Conservation (phyloP, 768 basidiomycete species). For the Xerocomus spinulosus region DNA sequence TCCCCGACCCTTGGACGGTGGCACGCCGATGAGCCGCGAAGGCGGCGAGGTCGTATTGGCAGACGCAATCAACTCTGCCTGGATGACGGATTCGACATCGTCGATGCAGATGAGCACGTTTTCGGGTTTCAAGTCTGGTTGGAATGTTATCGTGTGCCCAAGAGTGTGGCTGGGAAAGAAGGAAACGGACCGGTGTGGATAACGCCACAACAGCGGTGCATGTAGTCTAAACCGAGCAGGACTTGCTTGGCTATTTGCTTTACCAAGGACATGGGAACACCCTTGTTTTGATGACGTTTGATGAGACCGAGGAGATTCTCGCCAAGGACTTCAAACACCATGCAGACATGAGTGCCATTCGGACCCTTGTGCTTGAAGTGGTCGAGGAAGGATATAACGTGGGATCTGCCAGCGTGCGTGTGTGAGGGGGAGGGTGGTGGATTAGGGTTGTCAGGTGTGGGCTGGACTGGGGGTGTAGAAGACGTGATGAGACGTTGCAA, state of each 20-base stretch:
- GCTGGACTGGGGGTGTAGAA: slow-evolving; percentile 49
- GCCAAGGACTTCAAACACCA: slow-evolving; percentile 98
- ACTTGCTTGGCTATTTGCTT: slow-evolving; percentile 98
- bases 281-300: slow-evolving; percentile 97
- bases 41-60: slow-evolving; percentile 31
- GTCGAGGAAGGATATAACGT: slow-evolving; percentile 97
- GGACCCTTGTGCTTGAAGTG: slow-evolving; percentile 96
- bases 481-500: slow-evolving; percentile 92
- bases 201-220: slow-evolving; percentile 95
- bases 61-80: slow-evolving; percentile 62
- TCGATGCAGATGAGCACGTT: slow-evolving; percentile 97
- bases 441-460: slow-evolving; percentile 45
- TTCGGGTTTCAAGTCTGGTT: slow-evolving; percentile 88
- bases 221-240: slow-evolving; percentile 92
- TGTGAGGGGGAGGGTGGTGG: slow-evolving; percentile 52
- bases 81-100: slow-evolving; percentile 91
- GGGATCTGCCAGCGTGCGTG: slow-evolving; percentile 82
- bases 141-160: slow-evolving; percentile 6
- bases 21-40: slow-evolving; percentile 85
- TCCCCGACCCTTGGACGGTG: slow-evolving; percentile 86
- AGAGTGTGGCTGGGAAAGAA: background rate
- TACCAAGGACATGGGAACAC: slow-evolving; percentile 89
- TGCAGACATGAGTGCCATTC: slow-evolving; percentile 96
- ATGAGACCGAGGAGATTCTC: slow-evolving; percentile 95
- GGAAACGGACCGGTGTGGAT: slow-evolving; percentile 77